These are phyloP conservation scores for Aspergillus neotritici DNA, from an alignment of 2,329 filamentous ascomycete genomes.

Conservation along the genomic window DNA sequence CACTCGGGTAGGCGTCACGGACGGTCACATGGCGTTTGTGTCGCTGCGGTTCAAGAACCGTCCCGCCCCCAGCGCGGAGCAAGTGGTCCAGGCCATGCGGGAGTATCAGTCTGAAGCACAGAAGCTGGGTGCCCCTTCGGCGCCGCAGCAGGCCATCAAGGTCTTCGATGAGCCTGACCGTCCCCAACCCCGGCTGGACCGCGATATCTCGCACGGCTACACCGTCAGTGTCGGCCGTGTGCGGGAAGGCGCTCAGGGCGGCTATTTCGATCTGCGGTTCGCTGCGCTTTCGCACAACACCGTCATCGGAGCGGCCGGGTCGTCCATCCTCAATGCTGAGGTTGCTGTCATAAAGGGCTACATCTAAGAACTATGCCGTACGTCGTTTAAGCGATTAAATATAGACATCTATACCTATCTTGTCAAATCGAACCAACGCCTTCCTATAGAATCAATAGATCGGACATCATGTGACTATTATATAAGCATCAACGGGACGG, in stretches of 20 bases:
- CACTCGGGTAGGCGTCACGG: constrained; percentile 89
- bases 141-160: constrained; percentile 72
- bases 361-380: constrained; percentile 44
- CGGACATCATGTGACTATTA: constrained; percentile 3
- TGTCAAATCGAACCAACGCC: constrained; percentile 2
- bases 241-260: constrained; percentile 70
- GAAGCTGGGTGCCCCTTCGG: constrained; percentile 77
- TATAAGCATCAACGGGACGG: constrained; percentile 2
- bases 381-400: constrained; percentile 4
- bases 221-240: constrained; percentile 86
- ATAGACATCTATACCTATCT: constrained; percentile 5
- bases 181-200: constrained; percentile 84
- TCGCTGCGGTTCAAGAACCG: constrained; percentile 74
- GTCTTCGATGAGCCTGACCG: constrained; percentile 87
- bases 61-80: constrained; percentile 66
- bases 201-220: constrained; percentile 79
- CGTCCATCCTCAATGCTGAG: constrained; percentile 90
- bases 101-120: constrained; percentile 78
- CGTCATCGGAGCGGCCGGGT: constrained; percentile 92
- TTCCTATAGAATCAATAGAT: neutral
- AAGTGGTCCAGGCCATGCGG: constrained; percentile 73
- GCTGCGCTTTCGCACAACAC: constrained; percentile 88
- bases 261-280: constrained; percentile 92
- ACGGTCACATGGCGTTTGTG: constrained; percentile 93
- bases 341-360: constrained; percentile 86